Conservation (phyloP, 108 stramenopile genomes). For the Cyclostephanos tholiformis region DNA sequence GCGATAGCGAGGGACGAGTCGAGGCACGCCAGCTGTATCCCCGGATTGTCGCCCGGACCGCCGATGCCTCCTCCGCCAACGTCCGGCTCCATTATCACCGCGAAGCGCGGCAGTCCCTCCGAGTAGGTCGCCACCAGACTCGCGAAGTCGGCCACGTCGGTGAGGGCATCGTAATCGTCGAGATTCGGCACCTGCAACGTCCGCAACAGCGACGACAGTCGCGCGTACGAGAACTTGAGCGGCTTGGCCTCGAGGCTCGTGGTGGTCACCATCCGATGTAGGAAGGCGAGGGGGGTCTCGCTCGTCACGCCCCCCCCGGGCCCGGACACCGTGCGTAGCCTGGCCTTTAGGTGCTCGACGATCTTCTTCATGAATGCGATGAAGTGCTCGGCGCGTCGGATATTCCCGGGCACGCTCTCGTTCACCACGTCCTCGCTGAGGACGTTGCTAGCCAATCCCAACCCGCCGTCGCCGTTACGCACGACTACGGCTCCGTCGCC, state of each 20-base stretch:
- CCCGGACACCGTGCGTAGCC: conserved; percentile 77
- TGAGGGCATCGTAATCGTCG: conserved; percentile 91
- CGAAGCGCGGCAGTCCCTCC: conserved; percentile 92
- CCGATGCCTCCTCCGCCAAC: conserved; percentile 27
- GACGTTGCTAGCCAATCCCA: conserved; percentile 76
- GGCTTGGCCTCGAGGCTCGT: conserved; percentile 95
- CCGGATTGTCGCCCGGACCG: conserved; percentile 79
- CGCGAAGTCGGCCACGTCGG: conserved; percentile 97
- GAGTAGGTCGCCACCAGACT: conserved; percentile 94
- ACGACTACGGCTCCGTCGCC: not conserved
- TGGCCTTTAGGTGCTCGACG: conserved; percentile 86
- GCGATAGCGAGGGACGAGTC: conserved; percentile 98
- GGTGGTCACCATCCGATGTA: conserved; percentile 90
- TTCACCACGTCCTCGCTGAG: conserved; percentile 87
- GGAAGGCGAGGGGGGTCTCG: conserved; percentile 94
- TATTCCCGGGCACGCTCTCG: conserved; percentile 98
- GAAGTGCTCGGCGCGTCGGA: conserved; percentile 98
- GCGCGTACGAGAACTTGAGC: conserved; percentile 92
- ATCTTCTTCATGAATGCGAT: conserved; percentile 94
- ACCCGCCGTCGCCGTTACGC: conserved; percentile 71
- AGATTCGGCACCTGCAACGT: conserved; percentile 87
- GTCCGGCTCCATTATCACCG: conserved; percentile 97
- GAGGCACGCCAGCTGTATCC: conserved; percentile 93
- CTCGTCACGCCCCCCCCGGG: conserved; percentile 86
- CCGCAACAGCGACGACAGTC: conserved; percentile 90